phyloP scores from a whole-genome alignment of 1,139 yeast species.

The Sugiyamaella pinicola region DNA sequence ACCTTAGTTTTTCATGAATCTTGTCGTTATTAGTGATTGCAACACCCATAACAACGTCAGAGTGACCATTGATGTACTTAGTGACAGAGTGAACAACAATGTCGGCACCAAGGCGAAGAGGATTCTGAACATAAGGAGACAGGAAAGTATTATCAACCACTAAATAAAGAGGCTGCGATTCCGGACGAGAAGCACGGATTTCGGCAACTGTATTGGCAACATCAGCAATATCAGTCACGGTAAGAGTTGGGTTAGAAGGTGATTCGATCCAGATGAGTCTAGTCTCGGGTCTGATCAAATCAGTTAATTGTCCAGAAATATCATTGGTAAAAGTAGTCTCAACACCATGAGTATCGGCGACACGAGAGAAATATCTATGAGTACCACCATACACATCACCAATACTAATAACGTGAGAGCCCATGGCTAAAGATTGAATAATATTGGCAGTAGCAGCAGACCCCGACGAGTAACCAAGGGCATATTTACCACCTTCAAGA shows the following conservation, averaged over 20 bases:
- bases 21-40: slow-evolving; percentile 67
- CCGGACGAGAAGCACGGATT: slow-evolving; percentile 46
- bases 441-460: slow-evolving; percentile 84
- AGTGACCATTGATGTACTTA: slow-evolving; percentile 89
- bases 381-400: slow-evolving; percentile 95
- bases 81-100: slow-evolving; percentile 88
- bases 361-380: slow-evolving; percentile 86
- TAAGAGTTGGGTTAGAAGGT: slow-evolving; percentile 85
- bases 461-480: slow-evolving; percentile 82
- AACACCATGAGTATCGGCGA: slow-evolving; percentile 79
- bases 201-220: slow-evolving; percentile 56
- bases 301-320: slow-evolving; percentile 60
- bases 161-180: slow-evolving; percentile 54
- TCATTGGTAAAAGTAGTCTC: slow-evolving; percentile 68
- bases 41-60: slow-evolving; percentile 88
- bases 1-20: slow-evolving; percentile 65
- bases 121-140: slow-evolving; percentile 90
- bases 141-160: slow-evolving; percentile 94
- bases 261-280: slow-evolving; percentile 84
- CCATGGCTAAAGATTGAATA: slow-evolving; percentile 70
- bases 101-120: slow-evolving; percentile 81
- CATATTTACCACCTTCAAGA: slow-evolving; percentile 74
- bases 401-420: slow-evolving; percentile 75
- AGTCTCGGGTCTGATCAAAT: slow-evolving; percentile 61
- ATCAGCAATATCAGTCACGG: slow-evolving; percentile 68